Conservation (phyloP, 2,329 filamentous ascomycete genomes). For the Ceratocystis huliohia region DNA sequence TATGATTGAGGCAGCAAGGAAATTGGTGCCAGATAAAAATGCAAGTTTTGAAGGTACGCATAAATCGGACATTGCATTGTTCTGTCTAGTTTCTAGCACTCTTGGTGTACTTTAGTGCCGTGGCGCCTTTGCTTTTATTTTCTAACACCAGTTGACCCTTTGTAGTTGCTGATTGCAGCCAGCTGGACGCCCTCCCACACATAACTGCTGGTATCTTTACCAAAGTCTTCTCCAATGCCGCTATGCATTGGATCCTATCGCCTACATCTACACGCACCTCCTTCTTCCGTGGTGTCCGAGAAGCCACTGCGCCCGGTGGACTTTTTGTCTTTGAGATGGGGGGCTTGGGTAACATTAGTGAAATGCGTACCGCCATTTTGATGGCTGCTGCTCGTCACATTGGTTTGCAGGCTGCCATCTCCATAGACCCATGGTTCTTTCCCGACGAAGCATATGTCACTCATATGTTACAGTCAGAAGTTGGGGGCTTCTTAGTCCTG, state of each 20-base stretch:
- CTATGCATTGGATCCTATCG: constrained; percentile 54
- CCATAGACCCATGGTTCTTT: constrained; percentile 57
- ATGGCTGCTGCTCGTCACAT: constrained; percentile 40
- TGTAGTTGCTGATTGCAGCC: constrained; percentile 14
- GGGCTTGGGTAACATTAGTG: constrained; percentile 53
- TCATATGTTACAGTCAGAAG: constrained; percentile 31
- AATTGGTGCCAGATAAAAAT: constrained; percentile 30
- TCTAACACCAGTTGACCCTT: neutral
- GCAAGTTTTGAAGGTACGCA: constrained; percentile 35
- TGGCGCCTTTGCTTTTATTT: neutral
- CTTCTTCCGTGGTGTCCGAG: constrained; percentile 43
- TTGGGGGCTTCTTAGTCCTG: constrained; percentile 39
- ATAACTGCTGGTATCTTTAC: constrained; percentile 28
- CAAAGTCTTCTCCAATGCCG: constrained; percentile 55
- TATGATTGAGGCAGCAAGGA: constrained; percentile 44
- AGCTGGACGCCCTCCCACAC: constrained; percentile 1
- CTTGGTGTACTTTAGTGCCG: neutral
- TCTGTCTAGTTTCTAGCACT: no score
- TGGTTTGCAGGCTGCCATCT: constrained; percentile 36
- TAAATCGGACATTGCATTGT: neutral
- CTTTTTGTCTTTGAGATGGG: constrained; percentile 58
- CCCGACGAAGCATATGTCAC: constrained; percentile 49
- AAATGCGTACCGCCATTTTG: constrained; percentile 47
- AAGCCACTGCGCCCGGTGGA: constrained; percentile 42
- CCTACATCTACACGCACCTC: constrained; percentile 30